Base-by-base conservation (phyloP, 441 rosid species). In the Populus hybrid region DNA sequence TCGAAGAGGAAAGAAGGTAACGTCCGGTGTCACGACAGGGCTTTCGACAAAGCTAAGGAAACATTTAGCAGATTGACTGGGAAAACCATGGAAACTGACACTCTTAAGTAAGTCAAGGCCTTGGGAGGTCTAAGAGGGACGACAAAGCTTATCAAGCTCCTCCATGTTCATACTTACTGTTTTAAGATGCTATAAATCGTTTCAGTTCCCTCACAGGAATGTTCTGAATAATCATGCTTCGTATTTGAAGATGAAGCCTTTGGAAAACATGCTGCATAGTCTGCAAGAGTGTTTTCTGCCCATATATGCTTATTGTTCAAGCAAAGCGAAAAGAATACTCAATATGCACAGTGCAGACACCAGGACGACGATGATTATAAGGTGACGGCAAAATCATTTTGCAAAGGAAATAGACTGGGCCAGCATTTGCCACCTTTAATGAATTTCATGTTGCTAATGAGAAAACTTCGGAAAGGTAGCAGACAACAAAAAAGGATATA, bases 401-500 rank as follows among this genome's bases (percentile, higher is more conserved):
- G 64, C 77, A 34, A 57, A 67, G 35, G 63, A 67, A 68, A 36
- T 53, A 24, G 21, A 59, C 4, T 35, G 73, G 73, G 81, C 81
- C 77, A 68, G 32, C 21, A 68, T 67, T 8, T 72, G 67, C 24
- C 69, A 30, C 12, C 36, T 10, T 18, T 18, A 71, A 57, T 65
- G 76, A 77, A 71, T 40, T 77, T 42, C 75, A 65, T 78, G 81
- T 78, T 32, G 32, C 32, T 30, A 30, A 18, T 32, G 36, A 67
- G 3, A 73, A 10, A 73, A 73, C 77, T 78, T 78, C n/a, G 59
- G 42, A 78, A 68, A 78, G 77, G 68, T 4, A 68, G 38, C 73
- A 67, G 69, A 38, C 61, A 73, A 73, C 63, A 1, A 10, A 38
- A 57, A 69, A 34, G 24, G 16, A 34, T 67, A 21, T 21, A 28